phyloP scores from a whole-genome alignment of 208 protist genomes.

The Acanthamoeba castellanii region DNA sequence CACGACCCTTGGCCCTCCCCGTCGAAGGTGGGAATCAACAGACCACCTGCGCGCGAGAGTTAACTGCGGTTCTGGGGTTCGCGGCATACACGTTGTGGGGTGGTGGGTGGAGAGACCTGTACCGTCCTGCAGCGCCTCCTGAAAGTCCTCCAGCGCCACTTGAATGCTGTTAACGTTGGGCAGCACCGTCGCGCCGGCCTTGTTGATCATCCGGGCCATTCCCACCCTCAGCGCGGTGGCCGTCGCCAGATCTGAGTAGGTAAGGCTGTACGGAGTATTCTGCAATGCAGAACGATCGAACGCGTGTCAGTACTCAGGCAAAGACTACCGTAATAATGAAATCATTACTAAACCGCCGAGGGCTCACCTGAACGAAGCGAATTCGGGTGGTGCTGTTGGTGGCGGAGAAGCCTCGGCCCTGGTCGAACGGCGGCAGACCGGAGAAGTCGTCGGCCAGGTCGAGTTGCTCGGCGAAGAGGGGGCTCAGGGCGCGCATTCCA shows the following conservation, averaged over 20 bases:
- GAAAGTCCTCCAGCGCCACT: conserved; percentile 3
- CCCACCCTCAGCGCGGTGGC: background rate
- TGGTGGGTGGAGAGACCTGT: too few relatives aligned
- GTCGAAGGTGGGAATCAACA: background rate
- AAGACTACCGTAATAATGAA: too few relatives aligned
- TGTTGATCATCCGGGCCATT: conserved; percentile 3
- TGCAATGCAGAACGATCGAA: background rate
- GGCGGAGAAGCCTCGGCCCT: background rate
- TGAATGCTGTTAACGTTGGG: background rate
- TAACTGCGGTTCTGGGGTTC: too few relatives aligned
- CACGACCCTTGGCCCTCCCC: background rate
- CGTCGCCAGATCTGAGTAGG: background rate
- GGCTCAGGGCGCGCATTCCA: background rate
- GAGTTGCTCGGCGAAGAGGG: background rate
- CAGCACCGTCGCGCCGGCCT: background rate
- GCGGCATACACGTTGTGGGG: too few relatives aligned
- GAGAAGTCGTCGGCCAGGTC: background rate
- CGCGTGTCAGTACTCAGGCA: background rate
- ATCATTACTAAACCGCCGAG: too few relatives aligned
- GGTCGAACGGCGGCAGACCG: background rate
- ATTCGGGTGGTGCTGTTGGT: background rate
- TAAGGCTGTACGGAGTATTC: background rate
- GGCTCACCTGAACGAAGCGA: background rate
- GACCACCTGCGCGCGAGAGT: background rate
- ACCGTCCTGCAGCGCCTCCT: background rate